These are phyloP conservation scores for Hanseniaspora clermontiae DNA, from an alignment of 805 yeast species.

Conservation along the genomic window DNA sequence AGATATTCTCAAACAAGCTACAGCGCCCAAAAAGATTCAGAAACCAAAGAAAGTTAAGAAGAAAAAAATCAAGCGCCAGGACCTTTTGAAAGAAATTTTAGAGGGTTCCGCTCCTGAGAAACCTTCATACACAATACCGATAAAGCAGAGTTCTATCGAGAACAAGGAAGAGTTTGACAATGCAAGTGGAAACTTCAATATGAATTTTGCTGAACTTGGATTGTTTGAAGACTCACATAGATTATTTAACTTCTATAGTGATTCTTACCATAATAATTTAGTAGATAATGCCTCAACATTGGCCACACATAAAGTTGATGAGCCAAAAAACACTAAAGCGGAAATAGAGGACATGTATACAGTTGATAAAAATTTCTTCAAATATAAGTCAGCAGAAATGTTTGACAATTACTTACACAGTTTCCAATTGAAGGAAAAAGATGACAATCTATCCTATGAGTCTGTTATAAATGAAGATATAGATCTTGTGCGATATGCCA, in stretches of 20 bases:
- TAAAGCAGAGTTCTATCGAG: not conserved
- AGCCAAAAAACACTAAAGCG: not conserved
- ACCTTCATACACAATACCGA: not conserved
- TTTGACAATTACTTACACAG: not conserved
- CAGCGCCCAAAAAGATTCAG: not conserved
- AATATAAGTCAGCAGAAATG: not conserved
- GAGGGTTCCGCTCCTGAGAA: slow-evolving; percentile 1
- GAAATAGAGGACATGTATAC: not conserved
- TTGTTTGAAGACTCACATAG: slow-evolving; percentile 8
- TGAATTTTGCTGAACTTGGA: not conserved
- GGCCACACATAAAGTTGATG: not conserved
- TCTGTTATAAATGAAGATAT: not conserved
- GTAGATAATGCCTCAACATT: not conserved
- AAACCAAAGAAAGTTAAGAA: slow-evolving; percentile 5
- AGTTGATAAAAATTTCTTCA: not conserved
- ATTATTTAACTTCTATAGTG: slow-evolving; percentile 5
- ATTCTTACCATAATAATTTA: not conserved
- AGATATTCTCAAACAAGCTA: not conserved
- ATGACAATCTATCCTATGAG: not conserved
- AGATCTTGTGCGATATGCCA: not conserved
- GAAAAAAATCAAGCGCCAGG: slow-evolving; percentile 10
- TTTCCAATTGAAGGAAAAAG: not conserved
- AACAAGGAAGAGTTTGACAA: not conserved
- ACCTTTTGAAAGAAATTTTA: slow-evolving; percentile 5
- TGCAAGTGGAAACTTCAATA: not conserved